Conservation (phyloP, 2,329 filamentous ascomycete genomes). For the Fusarium sp. region DNA sequence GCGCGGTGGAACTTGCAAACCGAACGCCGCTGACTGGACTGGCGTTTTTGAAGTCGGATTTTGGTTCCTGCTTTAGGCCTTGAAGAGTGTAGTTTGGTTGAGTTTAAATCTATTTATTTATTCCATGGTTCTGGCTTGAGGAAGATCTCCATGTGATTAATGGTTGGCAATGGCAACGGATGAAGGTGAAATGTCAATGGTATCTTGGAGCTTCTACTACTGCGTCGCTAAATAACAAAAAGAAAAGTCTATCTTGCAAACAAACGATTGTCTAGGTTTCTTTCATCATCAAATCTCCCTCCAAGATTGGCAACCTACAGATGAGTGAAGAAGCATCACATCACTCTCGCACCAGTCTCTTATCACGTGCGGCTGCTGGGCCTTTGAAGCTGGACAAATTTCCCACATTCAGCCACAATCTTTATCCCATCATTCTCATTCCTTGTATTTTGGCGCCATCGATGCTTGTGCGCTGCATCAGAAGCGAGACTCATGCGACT, state of each 20-base stretch:
- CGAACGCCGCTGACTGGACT: neutral
- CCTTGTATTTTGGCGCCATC: neutral
- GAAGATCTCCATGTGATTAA: neutral
- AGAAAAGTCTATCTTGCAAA: neutral
- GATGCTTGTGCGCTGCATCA: conserved; percentile 13
- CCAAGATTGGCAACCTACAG: no score
- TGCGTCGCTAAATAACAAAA: neutral
- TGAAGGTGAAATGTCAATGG: neutral
- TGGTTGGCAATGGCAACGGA: neutral
- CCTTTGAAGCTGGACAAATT: neutral
- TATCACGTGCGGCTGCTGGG: neutral
- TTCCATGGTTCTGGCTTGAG: neutral
- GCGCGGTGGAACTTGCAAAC: neutral
- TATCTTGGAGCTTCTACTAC: neutral
- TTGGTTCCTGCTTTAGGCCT: neutral
- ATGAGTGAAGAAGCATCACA: neutral
- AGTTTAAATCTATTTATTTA: conserved; percentile 14
- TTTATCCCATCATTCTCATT: neutral
- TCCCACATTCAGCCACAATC: neutral
- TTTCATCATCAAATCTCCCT: neutral
- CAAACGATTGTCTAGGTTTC: neutral
- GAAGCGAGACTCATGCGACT: conserved; percentile 3
- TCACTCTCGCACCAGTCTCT: neutral
- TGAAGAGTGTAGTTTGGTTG: neutral
- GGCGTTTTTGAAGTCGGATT: neutral